These are phyloP conservation scores for baker's yeast (Saccharomyces cerevisiae) DNA, from an alignment of 805 yeast genomes.

Conservation along the genomic window DNA sequence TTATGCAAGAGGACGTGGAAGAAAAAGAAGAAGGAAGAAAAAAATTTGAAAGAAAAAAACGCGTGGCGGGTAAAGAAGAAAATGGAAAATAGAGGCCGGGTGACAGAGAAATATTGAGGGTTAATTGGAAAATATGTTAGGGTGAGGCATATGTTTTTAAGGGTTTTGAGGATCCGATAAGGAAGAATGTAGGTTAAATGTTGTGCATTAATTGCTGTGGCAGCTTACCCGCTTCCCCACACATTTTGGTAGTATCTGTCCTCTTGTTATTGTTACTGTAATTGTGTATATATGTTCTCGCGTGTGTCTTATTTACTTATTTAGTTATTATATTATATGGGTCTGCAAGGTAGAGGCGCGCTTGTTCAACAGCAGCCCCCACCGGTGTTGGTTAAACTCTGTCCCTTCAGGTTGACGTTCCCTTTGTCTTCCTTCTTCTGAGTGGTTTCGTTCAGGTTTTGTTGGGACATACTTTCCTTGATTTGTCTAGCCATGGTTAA, in stretches of 20 bases:
- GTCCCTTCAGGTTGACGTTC: conserved; percentile 67
- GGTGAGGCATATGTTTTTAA: neutral
- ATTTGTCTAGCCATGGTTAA: conserved; percentile 98
- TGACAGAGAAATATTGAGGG: neutral
- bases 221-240: too few relatives aligned
- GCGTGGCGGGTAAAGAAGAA: neutral
- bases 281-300: neutral
- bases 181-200: neutral
- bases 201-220: too few relatives aligned
- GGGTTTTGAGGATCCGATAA: neutral
- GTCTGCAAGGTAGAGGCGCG: neutral
- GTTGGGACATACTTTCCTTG: conserved; percentile 85
- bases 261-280: neutral
- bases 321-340: neutral
- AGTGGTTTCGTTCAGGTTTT: conserved; percentile 31
- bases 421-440: conserved; percentile 41
- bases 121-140: neutral
- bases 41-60: neutral
- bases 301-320: neutral
- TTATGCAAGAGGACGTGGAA: neutral
- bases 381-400: conserved; percentile 40
- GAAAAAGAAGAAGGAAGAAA: neutral
- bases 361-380: conserved; percentile 40
- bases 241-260: neutral
- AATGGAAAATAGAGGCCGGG: neutral